Evolutionary conservation across 2,329 filamentous ascomycete species (phyloP).

Genomic region (Paramyrothecium roridum): DNA sequence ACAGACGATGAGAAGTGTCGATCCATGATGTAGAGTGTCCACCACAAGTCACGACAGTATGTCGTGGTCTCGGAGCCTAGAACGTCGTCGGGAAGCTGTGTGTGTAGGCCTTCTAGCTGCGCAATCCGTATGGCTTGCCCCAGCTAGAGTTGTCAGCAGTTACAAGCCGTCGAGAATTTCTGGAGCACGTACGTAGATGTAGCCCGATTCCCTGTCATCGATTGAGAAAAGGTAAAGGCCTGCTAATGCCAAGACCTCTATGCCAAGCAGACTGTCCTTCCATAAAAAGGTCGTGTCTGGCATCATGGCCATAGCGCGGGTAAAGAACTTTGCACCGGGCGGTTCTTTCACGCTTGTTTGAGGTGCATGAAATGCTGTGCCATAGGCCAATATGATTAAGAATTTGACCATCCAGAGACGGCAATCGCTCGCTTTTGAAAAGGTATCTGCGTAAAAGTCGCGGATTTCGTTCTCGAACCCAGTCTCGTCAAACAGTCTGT

Average conservation of each 20-base stretch:
- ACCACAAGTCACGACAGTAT: conserved; percentile 34
- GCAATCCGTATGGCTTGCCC: conserved; percentile 36
- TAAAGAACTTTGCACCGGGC: conserved; percentile 26
- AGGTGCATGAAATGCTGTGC: conserved; percentile 19
- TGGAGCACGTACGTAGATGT: conserved; percentile 17
- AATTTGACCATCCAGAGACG: conserved; percentile 48
- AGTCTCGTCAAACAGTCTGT: conserved; percentile 29
- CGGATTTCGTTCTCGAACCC: conserved; percentile 22
- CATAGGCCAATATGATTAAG: conserved; percentile 42
- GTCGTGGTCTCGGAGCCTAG: conserved; percentile 26
- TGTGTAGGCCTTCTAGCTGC: conserved; percentile 37
- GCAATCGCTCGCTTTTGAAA: conserved; percentile 12
- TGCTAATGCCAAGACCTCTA: conserved; percentile 30
- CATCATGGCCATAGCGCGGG: conserved; percentile 30
- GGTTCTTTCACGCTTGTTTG: conserved; percentile 23
- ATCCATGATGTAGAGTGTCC: conserved; percentile 37
- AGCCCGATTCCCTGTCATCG: conserved; percentile 30
- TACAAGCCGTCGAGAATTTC: fast-evolving
- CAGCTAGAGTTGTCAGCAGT: conserved; percentile 19
- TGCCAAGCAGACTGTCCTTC: conserved; percentile 33
- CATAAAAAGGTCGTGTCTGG: conserved; percentile 28
- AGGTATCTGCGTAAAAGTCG: conserved; percentile 16
- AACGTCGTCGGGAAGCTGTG: conserved; percentile 32
- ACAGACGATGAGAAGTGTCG: conserved; percentile 34
- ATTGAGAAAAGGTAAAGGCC: conserved; percentile 35